Percentiles rank a stretch among this genome's conserved stretches.
These are phyloP conservation scores for Platanthera zijinensis DNA, from an alignment of 106 monocot genomes.

Conservation along the genomic window DNA sequence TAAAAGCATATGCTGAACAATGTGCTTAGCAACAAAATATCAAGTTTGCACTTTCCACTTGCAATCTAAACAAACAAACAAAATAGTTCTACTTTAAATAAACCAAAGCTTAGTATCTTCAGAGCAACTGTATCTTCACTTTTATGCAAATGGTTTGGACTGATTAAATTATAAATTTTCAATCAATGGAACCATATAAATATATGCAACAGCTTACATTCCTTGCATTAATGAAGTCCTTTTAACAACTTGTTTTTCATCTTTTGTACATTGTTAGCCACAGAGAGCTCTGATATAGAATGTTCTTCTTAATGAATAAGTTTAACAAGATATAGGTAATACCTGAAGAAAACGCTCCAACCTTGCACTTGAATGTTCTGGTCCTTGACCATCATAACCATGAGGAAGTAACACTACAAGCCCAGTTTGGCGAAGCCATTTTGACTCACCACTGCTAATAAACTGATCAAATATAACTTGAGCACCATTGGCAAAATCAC, in stretches of 20 bases:
- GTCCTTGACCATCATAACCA: conserved; percentile 99
- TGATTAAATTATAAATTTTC: not conserved
- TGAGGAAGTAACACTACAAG: conserved; percentile 87
- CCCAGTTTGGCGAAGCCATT: conserved; percentile 94
- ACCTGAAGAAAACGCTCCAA: conserved; percentile 96
- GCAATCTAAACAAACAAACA: not conserved
- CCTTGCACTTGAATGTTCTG: conserved; percentile 90
- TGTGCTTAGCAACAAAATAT: not conserved
- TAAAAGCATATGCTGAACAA: not conserved
- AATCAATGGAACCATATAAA: not conserved
- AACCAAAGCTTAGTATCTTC: not conserved
- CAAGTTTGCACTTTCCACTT: not conserved
- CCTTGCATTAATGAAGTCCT: not conserved
- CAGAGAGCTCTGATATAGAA: not conserved
- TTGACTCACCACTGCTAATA: conserved; percentile 90
- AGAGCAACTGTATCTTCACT: not conserved
- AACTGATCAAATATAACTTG: conserved; percentile 98
- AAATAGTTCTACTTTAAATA: not conserved
- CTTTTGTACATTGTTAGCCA: not conserved
- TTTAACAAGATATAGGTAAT: not conserved
- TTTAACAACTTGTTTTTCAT: not conserved
- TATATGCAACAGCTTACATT: not conserved
- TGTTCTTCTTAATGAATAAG: not conserved
- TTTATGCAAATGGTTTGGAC: not conserved
- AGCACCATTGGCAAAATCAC: conserved; percentile 97